phyloP scores from a whole-genome alignment of 495 filamentous ascomycete genomes.

The Aspergillus funiculosus region DNA sequence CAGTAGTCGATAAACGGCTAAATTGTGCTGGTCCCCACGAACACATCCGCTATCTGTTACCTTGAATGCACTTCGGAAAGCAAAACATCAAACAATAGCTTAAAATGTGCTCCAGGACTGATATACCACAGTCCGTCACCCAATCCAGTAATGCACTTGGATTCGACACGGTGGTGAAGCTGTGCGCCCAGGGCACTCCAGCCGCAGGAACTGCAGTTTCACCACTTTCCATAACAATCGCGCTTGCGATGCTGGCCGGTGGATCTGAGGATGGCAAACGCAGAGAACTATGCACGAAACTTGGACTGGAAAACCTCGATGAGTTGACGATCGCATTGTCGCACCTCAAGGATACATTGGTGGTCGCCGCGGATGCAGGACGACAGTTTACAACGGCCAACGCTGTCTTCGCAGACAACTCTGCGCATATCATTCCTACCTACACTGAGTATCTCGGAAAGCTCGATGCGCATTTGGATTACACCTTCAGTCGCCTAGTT shows the following conservation, averaged over 20 bases:
- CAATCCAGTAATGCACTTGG: neutral
- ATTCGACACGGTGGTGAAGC: neutral
- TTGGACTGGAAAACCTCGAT: neutral
- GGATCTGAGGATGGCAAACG: neutral
- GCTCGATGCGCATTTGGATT: neutral
- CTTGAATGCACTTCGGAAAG: too few species aligned
- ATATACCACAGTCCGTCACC: neutral
- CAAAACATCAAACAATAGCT: too few species aligned
- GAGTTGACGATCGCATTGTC: neutral
- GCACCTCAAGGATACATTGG: neutral
- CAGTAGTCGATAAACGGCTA: too few species aligned
- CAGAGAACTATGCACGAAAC: neutral
- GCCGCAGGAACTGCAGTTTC: neutral
- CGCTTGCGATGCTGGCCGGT: constrained; percentile 1
- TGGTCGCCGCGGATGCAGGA: neutral
- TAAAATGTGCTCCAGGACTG: neutral
- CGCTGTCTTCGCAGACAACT: neutral
- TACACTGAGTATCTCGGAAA: neutral
- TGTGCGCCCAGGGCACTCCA: neutral
- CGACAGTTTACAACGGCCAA: neutral
- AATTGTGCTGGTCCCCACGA: too few species aligned
- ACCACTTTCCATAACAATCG: neutral
- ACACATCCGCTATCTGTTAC: too few species aligned
- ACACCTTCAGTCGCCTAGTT: neutral
- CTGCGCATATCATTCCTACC: neutral